These are phyloP conservation scores for Vachellia pachyceras DNA, from an alignment of 306 rosid species.

Conservation along the genomic window DNA sequence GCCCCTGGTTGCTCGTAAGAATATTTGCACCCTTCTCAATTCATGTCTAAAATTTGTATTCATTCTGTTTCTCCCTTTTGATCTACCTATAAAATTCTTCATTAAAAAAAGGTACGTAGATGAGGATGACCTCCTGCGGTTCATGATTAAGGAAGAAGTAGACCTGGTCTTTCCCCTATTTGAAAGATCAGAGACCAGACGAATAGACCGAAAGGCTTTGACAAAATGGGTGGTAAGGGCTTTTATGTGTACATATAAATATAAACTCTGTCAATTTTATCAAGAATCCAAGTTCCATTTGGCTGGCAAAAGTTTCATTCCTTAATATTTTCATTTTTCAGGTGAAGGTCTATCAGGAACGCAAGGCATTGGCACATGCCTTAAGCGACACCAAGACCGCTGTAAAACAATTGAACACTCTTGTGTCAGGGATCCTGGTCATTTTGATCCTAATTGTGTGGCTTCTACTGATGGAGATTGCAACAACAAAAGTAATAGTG, in stretches of 20 bases:
- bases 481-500: conserved; percentile 83
- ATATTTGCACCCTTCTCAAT: conserved; percentile 22
- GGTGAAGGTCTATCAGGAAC: conserved; percentile 85
- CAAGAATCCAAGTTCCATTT: conserved; percentile 19
- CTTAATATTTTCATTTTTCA: conserved; percentile 44
- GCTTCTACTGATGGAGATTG: conserved; percentile 90
- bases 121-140: conserved; percentile 69
- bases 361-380: conserved; percentile 86
- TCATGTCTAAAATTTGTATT: not conserved
- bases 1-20: conserved; percentile 69
- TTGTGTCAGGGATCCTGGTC: conserved; percentile 58
- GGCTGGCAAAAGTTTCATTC: conserved; percentile 2
- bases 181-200: conserved; percentile 56
- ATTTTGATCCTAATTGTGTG: conserved; percentile 63
- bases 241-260: conserved; percentile 10
- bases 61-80: conserved; percentile 13
- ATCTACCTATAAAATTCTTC: conserved; percentile 17
- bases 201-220: conserved; percentile 66
- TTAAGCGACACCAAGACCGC: conserved; percentile 92
- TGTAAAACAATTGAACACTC: conserved; percentile 78
- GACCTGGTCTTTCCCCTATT: conserved; percentile 67
- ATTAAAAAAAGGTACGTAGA: conserved; percentile 67
- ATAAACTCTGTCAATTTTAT: not conserved
- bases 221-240: conserved; percentile 84
- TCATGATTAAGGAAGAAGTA: conserved; percentile 90